A percentile compares a stretch with the other conserved stretches of the same genome.
phyloP scores from a whole-genome alignment of 352 stramenopile species.

The Globisporangium uncinulatum region DNA sequence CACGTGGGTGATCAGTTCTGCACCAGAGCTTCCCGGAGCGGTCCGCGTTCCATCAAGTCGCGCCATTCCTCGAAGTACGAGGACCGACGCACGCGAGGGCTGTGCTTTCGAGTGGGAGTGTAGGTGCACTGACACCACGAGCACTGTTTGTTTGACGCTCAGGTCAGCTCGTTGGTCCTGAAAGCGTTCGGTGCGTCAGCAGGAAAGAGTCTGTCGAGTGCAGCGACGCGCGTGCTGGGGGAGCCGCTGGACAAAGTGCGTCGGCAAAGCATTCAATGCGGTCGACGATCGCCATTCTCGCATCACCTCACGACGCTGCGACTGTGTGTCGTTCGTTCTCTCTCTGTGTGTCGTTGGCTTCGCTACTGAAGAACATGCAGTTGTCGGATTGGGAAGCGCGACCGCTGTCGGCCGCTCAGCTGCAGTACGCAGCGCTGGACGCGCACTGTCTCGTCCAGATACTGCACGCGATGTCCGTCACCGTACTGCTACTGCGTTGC shows the following conservation, averaged over 20 bases:
- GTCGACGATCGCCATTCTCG: neutral
- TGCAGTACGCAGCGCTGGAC: constrained; percentile 59
- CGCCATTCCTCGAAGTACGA: constrained; percentile 40
- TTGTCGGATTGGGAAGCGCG: constrained; percentile 64
- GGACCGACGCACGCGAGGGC: neutral
- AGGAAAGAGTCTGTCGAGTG: constrained; percentile 43
- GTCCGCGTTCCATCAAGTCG: constrained; percentile 25
- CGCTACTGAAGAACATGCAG: constrained; percentile 38
- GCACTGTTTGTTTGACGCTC: neutral
- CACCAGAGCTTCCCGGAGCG: constrained; percentile 63
- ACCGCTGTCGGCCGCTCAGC: constrained; percentile 40
- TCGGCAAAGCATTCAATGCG: neutral
- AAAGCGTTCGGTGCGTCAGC: constrained; percentile 17
- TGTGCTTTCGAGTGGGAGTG: neutral
- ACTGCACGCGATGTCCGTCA: constrained; percentile 28
- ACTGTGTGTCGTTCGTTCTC: neutral
- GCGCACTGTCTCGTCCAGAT: constrained; percentile 58
- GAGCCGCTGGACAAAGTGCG: constrained; percentile 62
- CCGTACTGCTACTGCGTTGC: constrained; percentile 1
- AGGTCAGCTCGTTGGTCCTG: constrained; percentile 28
- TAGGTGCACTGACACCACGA: neutral
- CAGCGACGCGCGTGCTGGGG: constrained; percentile 30
- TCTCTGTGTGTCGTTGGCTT: neutral
- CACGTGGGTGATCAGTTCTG: constrained; percentile 26
- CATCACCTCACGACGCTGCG: neutral